Conservation (phyloP, 2,329 filamentous ascomycete species). For the Cercospora citrullina region DNA sequence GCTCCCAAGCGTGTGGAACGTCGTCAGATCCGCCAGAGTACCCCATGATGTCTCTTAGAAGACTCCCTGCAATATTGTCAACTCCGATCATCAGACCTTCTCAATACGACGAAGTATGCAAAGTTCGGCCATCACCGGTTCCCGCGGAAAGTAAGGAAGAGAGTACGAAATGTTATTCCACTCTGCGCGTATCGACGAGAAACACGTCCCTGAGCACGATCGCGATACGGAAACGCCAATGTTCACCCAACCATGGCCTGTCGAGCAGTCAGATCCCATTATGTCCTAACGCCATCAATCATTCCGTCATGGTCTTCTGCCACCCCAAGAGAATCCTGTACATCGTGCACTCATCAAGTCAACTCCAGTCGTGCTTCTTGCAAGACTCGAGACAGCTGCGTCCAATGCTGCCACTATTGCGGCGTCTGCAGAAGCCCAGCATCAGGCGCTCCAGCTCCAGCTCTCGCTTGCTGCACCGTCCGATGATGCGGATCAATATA, state of each 20-base stretch:
- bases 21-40: not conserved
- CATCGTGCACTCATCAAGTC: not conserved
- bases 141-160: not conserved
- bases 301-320: not conserved
- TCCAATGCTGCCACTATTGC: not conserved
- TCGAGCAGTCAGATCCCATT: not conserved
- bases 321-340: not conserved
- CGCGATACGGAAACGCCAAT: not conserved
- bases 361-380: not conserved
- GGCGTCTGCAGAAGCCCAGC: not conserved
- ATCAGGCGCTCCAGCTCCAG: not conserved
- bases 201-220: not conserved
- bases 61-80: not conserved
- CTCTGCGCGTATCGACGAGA: not conserved
- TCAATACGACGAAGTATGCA: not conserved
- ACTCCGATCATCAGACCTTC: not conserved
- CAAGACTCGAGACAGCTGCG: not conserved
- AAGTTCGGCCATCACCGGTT: not conserved
- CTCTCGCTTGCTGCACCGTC: constrained; percentile 10
- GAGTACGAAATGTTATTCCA: not conserved
- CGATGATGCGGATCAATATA: constrained; percentile 40
- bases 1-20: not conserved
- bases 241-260: not conserved
- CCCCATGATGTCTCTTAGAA: not conserved
- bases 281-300: not conserved